Evolutionary conservation across 1,284 basidiomycete species (phyloP).

Genomic region (Melampsora larici-populina): DNA sequence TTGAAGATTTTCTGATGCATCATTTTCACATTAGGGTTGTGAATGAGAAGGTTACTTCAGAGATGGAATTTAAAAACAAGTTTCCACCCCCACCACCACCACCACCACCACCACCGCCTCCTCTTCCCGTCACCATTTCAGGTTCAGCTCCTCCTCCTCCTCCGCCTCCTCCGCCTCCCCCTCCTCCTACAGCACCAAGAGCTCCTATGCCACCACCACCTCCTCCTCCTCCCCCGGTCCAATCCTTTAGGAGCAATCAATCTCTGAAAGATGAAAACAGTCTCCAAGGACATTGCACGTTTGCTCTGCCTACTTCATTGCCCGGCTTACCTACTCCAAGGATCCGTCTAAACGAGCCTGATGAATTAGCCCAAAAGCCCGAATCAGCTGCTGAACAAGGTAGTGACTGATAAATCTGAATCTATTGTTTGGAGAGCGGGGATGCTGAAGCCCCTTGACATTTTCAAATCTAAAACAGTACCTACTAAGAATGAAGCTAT

Average conservation of each 20-base stretch:
- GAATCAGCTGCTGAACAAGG: conserved; percentile 60
- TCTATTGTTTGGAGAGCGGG: background rate
- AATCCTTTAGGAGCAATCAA: conserved; percentile 33
- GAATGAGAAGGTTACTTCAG: conserved; percentile 50
- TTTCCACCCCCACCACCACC: conserved; percentile 39
- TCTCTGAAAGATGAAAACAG: conserved; percentile 5
- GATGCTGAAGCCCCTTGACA: background rate
- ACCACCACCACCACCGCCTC: conserved; percentile 53
- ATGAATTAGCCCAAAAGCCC: conserved; percentile 51
- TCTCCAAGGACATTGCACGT: conserved; percentile 2
- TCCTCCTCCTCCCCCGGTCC: conserved; percentile 38
- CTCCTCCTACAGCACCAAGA: conserved; percentile 43
- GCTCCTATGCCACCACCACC: conserved; percentile 44
- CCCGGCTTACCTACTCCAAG: conserved; percentile 31
- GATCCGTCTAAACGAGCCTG: conserved; percentile 1
- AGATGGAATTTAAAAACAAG: conserved; percentile 25
- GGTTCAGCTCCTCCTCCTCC: conserved; percentile 45
- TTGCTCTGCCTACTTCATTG: conserved; percentile 43
- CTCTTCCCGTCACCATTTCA: conserved; percentile 48
- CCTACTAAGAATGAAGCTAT: background rate
- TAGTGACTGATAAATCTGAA: background rate
- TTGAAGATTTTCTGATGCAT: conserved; percentile 34
- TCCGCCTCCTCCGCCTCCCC: conserved; percentile 48
- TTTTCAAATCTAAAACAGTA: too few relatives aligned
- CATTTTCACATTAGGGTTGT: conserved; percentile 47